phyloP scores from a whole-genome alignment of 2,329 filamentous ascomycete species.

The Phialophora verrucosa region DNA sequence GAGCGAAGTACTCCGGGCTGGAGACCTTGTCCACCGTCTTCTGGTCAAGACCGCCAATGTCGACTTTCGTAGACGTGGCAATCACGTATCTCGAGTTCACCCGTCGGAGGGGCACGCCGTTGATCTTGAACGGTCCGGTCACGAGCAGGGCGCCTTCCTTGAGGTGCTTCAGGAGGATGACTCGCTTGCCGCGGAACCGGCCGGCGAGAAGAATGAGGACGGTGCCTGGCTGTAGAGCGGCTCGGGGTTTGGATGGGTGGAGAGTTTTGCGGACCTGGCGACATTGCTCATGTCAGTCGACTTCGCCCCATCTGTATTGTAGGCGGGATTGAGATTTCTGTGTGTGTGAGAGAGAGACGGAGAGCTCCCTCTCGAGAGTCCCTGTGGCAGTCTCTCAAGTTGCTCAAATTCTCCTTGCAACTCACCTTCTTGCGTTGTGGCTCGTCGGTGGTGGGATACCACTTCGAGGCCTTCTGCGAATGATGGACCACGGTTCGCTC shows the following conservation, averaged over 20 bases:
- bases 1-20: constrained; percentile 91
- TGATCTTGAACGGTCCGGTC: constrained; percentile 99
- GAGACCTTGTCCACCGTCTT: constrained; percentile 78
- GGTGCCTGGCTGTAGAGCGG: constrained; percentile 89
- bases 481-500: constrained; percentile 86
- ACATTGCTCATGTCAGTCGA: constrained; percentile 10
- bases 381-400: not conserved
- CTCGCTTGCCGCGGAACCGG: constrained; percentile 99
- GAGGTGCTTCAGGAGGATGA: constrained; percentile 97
- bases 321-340: not conserved
- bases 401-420: constrained; percentile 43
- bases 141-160: constrained; percentile 97
- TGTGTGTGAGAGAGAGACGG: not conserved
- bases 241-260: constrained; percentile 83
- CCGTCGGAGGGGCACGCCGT: constrained; percentile 95
- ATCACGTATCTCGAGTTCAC: constrained; percentile 59
- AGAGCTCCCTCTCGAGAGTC: not conserved
- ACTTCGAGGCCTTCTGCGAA: constrained; percentile 95
- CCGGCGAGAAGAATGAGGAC: constrained; percentile 99
- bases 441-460: constrained; percentile 97
- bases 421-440: constrained; percentile 91
- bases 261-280: constrained; percentile 88
- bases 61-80: constrained; percentile 57
- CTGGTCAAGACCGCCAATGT: constrained; percentile 78
- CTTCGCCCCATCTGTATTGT: too few species aligned